A percentile compares a stretch with the other conserved stretches of the same genome.
These are phyloP conservation scores for Coemansia sp. DNA, from an alignment of 192 early-diverging fungal genomes.

Conservation along the genomic window DNA sequence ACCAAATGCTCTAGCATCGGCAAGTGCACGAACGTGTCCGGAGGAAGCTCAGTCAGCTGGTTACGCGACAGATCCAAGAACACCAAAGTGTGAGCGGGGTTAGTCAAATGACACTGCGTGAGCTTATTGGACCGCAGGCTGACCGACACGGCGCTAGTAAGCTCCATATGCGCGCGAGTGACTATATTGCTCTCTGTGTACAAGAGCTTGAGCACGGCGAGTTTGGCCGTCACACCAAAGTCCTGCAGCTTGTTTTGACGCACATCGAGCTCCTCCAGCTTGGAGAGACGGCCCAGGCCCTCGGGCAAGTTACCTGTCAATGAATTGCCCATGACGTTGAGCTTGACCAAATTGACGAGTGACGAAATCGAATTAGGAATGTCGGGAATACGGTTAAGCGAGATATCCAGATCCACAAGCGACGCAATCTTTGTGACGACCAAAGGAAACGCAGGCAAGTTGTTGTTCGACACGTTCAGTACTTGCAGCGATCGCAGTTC, in stretches of 20 bases:
- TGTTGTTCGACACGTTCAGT: conserved; percentile 83
- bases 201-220: conserved; percentile 64
- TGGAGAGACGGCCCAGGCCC: conserved; percentile 59
- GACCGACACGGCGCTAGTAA: conserved; percentile 60
- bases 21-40: conserved; percentile 64
- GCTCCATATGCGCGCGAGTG: conserved; percentile 63
- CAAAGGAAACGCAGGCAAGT: conserved; percentile 67
- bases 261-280: conserved; percentile 76
- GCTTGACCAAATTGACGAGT: conserved; percentile 59
- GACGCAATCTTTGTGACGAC: conserved; percentile 64
- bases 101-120: conserved; percentile 64
- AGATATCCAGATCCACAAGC: conserved; percentile 74
- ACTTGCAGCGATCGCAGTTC: conserved; percentile 62
- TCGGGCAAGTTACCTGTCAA: conserved; percentile 71
- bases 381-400: conserved; percentile 77
- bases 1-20: conserved; percentile 61
- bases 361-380: conserved; percentile 76
- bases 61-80: conserved; percentile 66
- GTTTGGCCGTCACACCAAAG: conserved; percentile 59
- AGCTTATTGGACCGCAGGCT: conserved; percentile 72
- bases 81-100: conserved; percentile 48
- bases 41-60: conserved; percentile 69
- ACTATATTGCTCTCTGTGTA: conserved; percentile 76
- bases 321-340: conserved; percentile 78
- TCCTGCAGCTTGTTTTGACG: conserved; percentile 80